Conservation (phyloP, 2,329 filamentous ascomycete species). For the Paecilomyces fulvus region DNA sequence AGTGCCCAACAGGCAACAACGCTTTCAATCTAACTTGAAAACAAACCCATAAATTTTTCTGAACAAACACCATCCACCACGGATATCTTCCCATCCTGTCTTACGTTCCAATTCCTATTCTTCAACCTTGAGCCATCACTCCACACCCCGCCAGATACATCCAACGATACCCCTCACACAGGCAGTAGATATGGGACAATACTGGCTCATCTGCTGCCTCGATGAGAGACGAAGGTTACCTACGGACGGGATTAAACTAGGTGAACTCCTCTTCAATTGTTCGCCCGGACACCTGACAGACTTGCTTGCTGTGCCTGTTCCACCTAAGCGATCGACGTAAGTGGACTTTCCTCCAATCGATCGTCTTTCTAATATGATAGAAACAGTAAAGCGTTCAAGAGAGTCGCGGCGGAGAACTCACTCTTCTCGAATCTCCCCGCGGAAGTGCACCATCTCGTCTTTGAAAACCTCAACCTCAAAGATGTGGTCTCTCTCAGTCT, state of each 20-base stretch:
- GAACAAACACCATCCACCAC: too few species aligned
- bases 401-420: not conserved
- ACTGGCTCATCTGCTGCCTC: not conserved
- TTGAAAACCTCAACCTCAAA: constrained; percentile 2
- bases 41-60: too few species aligned
- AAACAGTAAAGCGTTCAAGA: not conserved
- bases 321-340: not conserved
- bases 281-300: not conserved
- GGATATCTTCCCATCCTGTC: too few species aligned
- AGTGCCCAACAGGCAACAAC: not conserved
- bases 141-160: not conserved
- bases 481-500: constrained; percentile 11
- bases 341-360: not conserved
- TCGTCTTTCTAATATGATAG: not conserved
- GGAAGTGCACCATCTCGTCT: not conserved
- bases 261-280: not conserved
- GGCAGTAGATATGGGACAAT: not conserved
- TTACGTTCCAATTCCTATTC: too few species aligned
- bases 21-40: not conserved
- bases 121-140: too few species aligned
- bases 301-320: not conserved
- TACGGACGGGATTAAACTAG: not conserved
- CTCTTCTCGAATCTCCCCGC: not conserved
- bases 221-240: not conserved
- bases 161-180: not conserved